Evolutionary conservation across 495 filamentous ascomycete genomes (phyloP).

Genomic region (Thermochaetoides thermophila): DNA sequence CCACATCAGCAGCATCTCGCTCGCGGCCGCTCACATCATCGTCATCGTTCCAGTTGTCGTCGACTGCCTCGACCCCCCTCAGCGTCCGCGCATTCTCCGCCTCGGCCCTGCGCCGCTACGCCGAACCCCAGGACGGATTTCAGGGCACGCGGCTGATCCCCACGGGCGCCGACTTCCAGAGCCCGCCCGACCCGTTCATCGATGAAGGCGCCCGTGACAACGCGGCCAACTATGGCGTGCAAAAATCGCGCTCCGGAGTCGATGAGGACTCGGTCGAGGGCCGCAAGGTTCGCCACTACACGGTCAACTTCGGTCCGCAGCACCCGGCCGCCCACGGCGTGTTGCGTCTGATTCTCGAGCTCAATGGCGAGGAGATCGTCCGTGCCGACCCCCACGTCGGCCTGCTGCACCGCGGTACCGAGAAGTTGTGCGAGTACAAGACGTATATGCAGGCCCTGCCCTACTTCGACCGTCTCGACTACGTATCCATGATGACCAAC

Average conservation of each 20-base stretch:
- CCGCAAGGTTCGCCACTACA: slow-evolving; percentile 95
- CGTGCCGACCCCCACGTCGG: slow-evolving; percentile 95
- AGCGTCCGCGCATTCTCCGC: slow-evolving; percentile 50
- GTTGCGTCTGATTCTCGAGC: slow-evolving; percentile 89
- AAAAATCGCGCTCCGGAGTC: slow-evolving; percentile 40
- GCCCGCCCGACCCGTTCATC: slow-evolving; percentile 27
- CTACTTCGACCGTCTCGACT: slow-evolving; percentile 98
- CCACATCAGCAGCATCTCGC: slow-evolving; percentile 8
- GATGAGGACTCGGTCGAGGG: slow-evolving; percentile 34
- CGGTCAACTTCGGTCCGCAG: slow-evolving; percentile 98
- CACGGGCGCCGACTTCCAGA: slow-evolving; percentile 47
- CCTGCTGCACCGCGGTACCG: slow-evolving; percentile 88
- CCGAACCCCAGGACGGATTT: slow-evolving; percentile 39
- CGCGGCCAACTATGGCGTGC: slow-evolving; percentile 18
- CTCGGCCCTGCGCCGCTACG: slow-evolving; percentile 47
- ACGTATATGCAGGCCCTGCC: slow-evolving; percentile 96
- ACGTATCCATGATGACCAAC: slow-evolving; percentile 99
- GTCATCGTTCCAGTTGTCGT: no score
- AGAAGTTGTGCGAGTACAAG: slow-evolving; percentile 99
- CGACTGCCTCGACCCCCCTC: no score
- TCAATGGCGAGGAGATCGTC: slow-evolving; percentile 96
- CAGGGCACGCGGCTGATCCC: slow-evolving; percentile 53
- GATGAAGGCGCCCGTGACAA: no score
- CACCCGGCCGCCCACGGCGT: slow-evolving; percentile 98
- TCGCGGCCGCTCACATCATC: no score